Base-by-base conservation (phyloP, 495 filamentous ascomycete genomes). In the Penicillium robsamsonii region DNA sequence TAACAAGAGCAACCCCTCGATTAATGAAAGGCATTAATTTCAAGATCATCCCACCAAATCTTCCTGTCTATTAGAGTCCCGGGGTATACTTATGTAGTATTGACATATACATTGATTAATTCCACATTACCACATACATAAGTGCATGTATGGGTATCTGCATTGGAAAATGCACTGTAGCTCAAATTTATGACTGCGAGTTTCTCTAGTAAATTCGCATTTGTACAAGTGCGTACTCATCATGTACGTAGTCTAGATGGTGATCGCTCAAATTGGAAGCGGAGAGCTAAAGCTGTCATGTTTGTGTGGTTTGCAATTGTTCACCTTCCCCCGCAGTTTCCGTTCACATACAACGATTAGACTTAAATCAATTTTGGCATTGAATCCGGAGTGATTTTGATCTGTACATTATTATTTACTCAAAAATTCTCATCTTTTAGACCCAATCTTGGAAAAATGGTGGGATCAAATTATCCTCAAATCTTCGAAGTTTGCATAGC, bases 291-390 rank as follows among this genome's bases (percentile, higher is more conserved):
- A 31, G 58, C 57, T 41, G 57, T 47, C 42, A 22, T 37, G 53
- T 64, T 62, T 66, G 62, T 40, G 37, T 10, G 22, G 57, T 64
- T 67, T 65, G 65, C 54, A 54, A 7, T 17, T 9, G 18, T 50
- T 24, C 33, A 50, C 25, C 27, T 31, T 63, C 60, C 62, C 63
- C 63, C 66, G 63, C 66, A 62, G 60, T 65, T 60, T 47, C 31
- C 52, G 20, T 31, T n/a, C 35, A 37, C 35, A 6, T 17, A 9
- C 11, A 38, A n/a, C n/a, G 35, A 3, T 17, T 17, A 7, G 46
- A 33, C 29, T 29, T 29, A 22, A 25, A 52, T 52, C 24, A 7
- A n/a, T 52, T 24, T 37, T 52, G 27, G 31, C 27, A 12, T 42
- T 27, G n/a, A 8, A 3, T 38, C 35, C 15, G 35, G 35, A 38